phyloP scores from a whole-genome alignment of 2,329 filamentous ascomycete genomes.

The Colletotrichum sidae region DNA sequence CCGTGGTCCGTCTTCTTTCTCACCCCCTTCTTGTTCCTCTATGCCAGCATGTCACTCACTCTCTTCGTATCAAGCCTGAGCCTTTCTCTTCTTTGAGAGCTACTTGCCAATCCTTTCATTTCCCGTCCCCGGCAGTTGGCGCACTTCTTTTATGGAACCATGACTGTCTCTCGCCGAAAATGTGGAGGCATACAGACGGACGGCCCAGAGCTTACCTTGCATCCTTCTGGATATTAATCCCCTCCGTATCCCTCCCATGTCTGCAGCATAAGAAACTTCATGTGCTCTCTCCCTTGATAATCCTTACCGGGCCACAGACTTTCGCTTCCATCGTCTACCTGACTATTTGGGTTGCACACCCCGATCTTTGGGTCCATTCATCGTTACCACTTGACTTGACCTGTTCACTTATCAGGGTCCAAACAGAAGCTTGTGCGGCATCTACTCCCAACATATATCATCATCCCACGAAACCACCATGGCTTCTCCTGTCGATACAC shows the following conservation, averaged over 20 bases:
- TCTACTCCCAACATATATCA: not conserved
- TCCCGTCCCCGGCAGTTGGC: slow-evolving; percentile 35
- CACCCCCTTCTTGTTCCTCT: slow-evolving; percentile 13
- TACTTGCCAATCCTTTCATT: slow-evolving; percentile 34
- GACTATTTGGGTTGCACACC: slow-evolving; percentile 21
- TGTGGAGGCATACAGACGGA: slow-evolving; percentile 8
- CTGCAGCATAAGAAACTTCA: slow-evolving; percentile 25
- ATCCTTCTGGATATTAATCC: slow-evolving; percentile 8
- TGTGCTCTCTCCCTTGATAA: slow-evolving; percentile 25
- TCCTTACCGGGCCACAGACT: slow-evolving; percentile 18
- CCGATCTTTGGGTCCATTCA: slow-evolving; percentile 13
- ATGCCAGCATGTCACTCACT: slow-evolving; percentile 11
- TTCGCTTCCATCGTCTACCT: slow-evolving; percentile 22
- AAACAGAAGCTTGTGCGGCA: slow-evolving; percentile 10
- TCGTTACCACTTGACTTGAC: slow-evolving; percentile 14
- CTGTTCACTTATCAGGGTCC: not conserved
- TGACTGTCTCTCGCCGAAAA: slow-evolving; percentile 17
- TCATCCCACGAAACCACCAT: slow-evolving; percentile 24
- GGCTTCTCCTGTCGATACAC: slow-evolving; percentile 35
- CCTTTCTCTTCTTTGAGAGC: slow-evolving; percentile 25
- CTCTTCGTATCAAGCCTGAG: slow-evolving; percentile 22
- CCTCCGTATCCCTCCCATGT: slow-evolving; percentile 5
- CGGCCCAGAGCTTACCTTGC: not conserved
- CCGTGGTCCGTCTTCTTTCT: slow-evolving; percentile 6
- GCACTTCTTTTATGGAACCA: slow-evolving; percentile 8